Evolutionary conservation across 1,284 basidiomycete species (phyloP).

Genomic region (Cutaneotrichosporon sp.): DNA sequence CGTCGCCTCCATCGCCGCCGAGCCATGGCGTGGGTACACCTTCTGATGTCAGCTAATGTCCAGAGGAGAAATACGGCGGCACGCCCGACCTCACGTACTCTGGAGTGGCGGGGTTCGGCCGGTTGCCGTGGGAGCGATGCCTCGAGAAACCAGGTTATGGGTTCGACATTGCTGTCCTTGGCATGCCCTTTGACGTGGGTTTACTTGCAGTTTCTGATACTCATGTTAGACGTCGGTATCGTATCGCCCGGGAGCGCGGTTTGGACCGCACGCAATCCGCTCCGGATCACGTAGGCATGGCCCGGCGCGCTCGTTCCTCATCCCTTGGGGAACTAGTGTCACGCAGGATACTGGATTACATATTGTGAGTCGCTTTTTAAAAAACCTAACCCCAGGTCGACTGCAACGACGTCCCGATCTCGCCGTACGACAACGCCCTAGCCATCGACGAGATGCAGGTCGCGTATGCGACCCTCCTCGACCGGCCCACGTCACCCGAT

Average conservation of each 20-base stretch:
- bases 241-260: slow-evolving; percentile 44
- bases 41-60: background rate
- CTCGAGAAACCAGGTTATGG: slow-evolving; percentile 50
- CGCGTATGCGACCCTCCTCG: slow-evolving; percentile 37
- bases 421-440: slow-evolving; percentile 52
- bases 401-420: slow-evolving; percentile 53
- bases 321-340: slow-evolving; percentile 23
- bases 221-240: slow-evolving; percentile 25
- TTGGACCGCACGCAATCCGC: slow-evolving; percentile 50
- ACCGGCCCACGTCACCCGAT: slow-evolving; percentile 17
- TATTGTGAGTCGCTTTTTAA: slow-evolving; percentile 18
- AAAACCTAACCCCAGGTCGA: slow-evolving; percentile 39
- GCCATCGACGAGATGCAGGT: slow-evolving; percentile 54
- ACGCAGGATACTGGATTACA: slow-evolving; percentile 19
- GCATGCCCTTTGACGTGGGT: slow-evolving; percentile 50
- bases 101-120: slow-evolving; percentile 49
- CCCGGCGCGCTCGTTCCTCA: slow-evolving; percentile 20
- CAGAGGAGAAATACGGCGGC: slow-evolving; percentile 37
- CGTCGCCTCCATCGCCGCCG: background rate
- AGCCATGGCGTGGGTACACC: slow-evolving; percentile 21
- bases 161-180: slow-evolving; percentile 51
- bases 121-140: slow-evolving; percentile 45
- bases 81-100: slow-evolving; percentile 47
- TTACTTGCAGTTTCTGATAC: background rate
- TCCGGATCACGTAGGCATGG: slow-evolving; percentile 22